These are phyloP conservation scores for Grammothele lineata DNA, from an alignment of 768 basidiomycete genomes.

Conservation along the genomic window DNA sequence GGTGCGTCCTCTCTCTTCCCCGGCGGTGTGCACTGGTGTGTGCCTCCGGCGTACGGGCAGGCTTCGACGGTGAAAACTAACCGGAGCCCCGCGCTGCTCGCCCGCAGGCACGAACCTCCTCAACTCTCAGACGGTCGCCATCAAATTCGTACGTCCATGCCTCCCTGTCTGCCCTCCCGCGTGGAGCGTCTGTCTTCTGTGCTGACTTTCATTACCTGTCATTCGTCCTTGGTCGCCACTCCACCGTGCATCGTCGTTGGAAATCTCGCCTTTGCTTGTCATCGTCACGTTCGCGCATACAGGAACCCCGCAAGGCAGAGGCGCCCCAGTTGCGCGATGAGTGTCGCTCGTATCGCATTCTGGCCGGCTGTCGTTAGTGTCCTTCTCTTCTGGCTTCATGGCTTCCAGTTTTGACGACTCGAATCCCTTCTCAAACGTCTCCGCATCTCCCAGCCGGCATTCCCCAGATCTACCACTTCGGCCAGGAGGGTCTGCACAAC, in stretches of 20 bases:
- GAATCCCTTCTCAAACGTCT: too few relatives aligned
- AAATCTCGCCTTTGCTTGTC: background rate
- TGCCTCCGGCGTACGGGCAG: too few relatives aligned
- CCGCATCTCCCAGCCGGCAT: slow-evolving; percentile 91
- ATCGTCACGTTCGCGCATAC: slow-evolving; percentile 1
- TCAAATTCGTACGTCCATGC: slow-evolving; percentile 89
- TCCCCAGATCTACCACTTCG: slow-evolving; percentile 99
- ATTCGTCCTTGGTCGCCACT: too few relatives aligned
- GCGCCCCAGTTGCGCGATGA: slow-evolving; percentile 98
- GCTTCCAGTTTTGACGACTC: too few relatives aligned
- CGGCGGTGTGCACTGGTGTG: too few relatives aligned
- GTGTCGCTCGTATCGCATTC: slow-evolving; percentile 93
- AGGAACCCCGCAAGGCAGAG: slow-evolving; percentile 92
- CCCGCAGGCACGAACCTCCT: slow-evolving; percentile 87
- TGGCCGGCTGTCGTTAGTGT: slow-evolving; percentile 75
- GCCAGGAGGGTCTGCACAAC: slow-evolving; percentile 97
- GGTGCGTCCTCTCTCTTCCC: slow-evolving; percentile 38
- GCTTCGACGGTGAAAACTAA: too few relatives aligned
- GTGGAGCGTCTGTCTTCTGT: too few relatives aligned
- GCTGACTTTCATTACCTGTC: too few relatives aligned
- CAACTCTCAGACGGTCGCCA: slow-evolving; percentile 98
- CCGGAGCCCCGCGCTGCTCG: too few relatives aligned
- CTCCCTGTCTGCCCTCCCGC: slow-evolving; percentile 1
- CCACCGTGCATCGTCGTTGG: too few relatives aligned
- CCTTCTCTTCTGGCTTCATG: background rate